Percentiles rank a stretch among this genome's conserved stretches.
phyloP scores from a whole-genome alignment of 164 flowering plant species.

The Taxillus chinensis region DNA sequence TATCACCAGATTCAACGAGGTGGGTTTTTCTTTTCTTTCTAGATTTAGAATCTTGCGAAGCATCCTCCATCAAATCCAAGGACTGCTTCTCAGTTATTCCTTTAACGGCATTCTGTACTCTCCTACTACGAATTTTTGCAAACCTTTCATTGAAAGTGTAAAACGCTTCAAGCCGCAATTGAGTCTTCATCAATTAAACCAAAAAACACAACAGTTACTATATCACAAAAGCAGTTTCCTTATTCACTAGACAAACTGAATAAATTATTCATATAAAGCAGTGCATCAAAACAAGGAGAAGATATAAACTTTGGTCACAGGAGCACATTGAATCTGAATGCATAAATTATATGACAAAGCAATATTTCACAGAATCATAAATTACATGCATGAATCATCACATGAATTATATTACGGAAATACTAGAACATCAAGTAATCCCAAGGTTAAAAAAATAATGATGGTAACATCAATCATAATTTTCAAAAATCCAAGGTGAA shows the following conservation, averaged over 20 bases:
- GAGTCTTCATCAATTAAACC: conserved; percentile 52
- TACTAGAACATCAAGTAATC: too few relatives aligned
- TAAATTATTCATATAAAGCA: too few relatives aligned
- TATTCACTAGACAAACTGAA: not conserved
- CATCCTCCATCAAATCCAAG: conserved; percentile 32
- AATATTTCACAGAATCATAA: too few relatives aligned
- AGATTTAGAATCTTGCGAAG: conserved; percentile 17
- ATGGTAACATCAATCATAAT: too few relatives aligned
- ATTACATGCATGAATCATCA: too few relatives aligned
- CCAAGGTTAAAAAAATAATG: too few relatives aligned
- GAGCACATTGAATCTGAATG: too few relatives aligned
- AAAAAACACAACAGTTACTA: conserved; percentile 4
- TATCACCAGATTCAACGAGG: conserved; percentile 10
- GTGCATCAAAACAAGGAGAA: too few relatives aligned
- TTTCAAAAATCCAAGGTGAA: too few relatives aligned
- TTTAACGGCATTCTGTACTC: conserved; percentile 81
- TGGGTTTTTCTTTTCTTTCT: conserved; percentile 24
- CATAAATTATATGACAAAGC: too few relatives aligned
- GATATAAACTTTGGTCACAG: too few relatives aligned
- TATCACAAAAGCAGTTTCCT: conserved; percentile 1
- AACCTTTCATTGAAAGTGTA: conserved; percentile 92
- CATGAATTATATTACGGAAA: too few relatives aligned
- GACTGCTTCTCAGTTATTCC: conserved; percentile 51
- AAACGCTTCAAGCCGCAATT: conserved; percentile 88
- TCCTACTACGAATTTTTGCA: conserved; percentile 91